Percentiles rank a stretch among this genome's conserved stretches.
These are phyloP conservation scores for Didymella exigua DNA, from an alignment of 2,329 filamentous ascomycete genomes.

Conservation along the genomic window DNA sequence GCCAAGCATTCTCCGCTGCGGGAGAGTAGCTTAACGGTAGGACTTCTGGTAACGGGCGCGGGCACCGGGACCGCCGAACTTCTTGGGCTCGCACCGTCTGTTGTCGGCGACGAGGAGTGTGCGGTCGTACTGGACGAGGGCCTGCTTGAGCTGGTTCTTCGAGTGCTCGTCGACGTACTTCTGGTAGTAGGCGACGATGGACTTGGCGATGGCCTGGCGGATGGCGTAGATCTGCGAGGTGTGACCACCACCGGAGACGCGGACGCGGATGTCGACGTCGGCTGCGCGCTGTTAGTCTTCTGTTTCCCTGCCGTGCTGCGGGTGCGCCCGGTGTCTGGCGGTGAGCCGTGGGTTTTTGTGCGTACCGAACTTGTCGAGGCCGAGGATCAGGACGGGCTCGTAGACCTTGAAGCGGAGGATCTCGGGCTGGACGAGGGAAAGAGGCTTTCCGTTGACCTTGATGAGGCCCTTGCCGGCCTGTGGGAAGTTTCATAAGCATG, in stretches of 20 bases:
- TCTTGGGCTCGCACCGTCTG: conserved; percentile 99
- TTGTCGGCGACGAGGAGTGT: conserved; percentile 98
- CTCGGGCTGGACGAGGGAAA: conserved; percentile 92
- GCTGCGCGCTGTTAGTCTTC: conserved; percentile 49
- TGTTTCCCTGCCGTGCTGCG: background rate
- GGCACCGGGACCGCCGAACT: conserved; percentile 92
- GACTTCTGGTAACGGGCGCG: conserved; percentile 98
- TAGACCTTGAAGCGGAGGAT: conserved; percentile 99
- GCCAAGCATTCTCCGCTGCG: conserved; percentile 1
- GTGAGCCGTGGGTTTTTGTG: conserved; percentile 2
- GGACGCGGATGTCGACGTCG: conserved; percentile 95
- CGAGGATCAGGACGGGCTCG: conserved; percentile 96
- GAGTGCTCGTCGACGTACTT: conserved; percentile 99
- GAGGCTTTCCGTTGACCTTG: conserved; percentile 98
- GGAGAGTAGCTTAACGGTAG: conserved; percentile 76
- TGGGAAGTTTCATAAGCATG: conserved; percentile 34
- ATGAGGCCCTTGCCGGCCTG: conserved; percentile 85
- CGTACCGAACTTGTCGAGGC: conserved; percentile 89
- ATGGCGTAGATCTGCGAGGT: conserved; percentile 97
- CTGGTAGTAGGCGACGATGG: conserved; percentile 97
- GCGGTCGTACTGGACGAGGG: conserved; percentile 92
- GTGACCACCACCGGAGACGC: conserved; percentile 96
- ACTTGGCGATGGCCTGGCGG: conserved; percentile 98
- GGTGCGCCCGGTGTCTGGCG: background rate
- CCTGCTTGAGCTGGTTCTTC: conserved; percentile 99